Evolutionary conservation across 1,284 basidiomycete genomes (phyloP), one percentile per base, ranked within the genome.

Genomic region (Trametes hirsuta): DNA sequence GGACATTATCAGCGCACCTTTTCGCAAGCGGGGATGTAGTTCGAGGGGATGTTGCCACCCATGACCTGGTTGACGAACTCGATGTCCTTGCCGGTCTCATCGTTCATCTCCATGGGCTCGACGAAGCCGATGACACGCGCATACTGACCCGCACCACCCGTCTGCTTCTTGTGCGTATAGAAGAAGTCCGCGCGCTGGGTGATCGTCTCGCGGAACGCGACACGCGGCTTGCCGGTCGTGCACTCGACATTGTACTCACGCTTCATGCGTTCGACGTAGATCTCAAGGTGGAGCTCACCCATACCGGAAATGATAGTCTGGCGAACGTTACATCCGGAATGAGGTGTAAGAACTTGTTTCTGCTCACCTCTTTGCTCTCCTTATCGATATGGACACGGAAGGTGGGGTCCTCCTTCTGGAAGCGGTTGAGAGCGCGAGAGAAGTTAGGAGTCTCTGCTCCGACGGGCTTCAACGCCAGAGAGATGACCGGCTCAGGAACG

Each of bases 291-390:
- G 10, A 99, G 85, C 77, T 99, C 97, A 34, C 97, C 97, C 97
- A 99, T 99, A 18, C 97, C 97, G 36, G 94, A 97, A 65, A 99
- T 98, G 75, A 99, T 99, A n/a, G 97, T 99, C 91, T 94, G 66
- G 3, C 39, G 3, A 22, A 52, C n/a, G 30, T 30, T 52, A 18
- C 51, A 37, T 18, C 49, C 58, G 61, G 48, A 12, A 25, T 30
- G 6, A 50, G 6, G 22, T 25, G 1, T 8, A 40, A 15, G 42
- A 47, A 39, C 9, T 12, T 18, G 42, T 10, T 5, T 2, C 3
- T 24, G 63, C 74, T 55, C 66, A 90, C 91, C 85, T 99, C 97
- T 77, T 96, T 94, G 69, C 91, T 94, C 73, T 98, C 95, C 37
- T 82, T 76, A 76, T 99, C 97, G 59, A 99, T 86, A 74, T 98